Evolutionary conservation across 2,329 filamentous ascomycete species (phyloP).

Genomic region (Clarireedia paspali): DNA sequence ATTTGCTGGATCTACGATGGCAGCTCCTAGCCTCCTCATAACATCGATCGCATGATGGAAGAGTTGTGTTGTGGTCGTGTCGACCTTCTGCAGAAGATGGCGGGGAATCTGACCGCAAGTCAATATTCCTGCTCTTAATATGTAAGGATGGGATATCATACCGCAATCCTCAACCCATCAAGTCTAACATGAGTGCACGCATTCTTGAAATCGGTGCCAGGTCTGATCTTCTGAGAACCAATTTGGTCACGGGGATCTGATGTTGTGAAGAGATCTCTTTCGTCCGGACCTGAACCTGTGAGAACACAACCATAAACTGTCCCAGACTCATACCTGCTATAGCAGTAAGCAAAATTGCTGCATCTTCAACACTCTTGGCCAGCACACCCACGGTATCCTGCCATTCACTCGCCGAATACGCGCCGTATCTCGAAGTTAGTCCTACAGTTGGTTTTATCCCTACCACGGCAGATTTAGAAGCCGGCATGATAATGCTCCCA

Average conservation of each 20-base stretch:
- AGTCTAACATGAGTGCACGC: background rate
- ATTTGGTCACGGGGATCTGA: background rate
- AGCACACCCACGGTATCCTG: constrained; percentile 53
- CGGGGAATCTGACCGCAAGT: background rate
- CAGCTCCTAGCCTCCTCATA: constrained; percentile 31
- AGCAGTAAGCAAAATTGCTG: constrained; percentile 49
- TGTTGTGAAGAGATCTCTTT: background rate
- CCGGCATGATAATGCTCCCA: constrained; percentile 54
- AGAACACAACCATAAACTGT: too few species aligned
- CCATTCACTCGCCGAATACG: constrained; percentile 53
- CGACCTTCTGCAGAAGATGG: background rate
- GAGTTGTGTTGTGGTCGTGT: background rate
- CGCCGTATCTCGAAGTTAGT: constrained; percentile 50
- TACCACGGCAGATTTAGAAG: constrained; percentile 47
- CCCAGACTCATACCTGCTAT: constrained; percentile 43
- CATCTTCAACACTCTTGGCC: constrained; percentile 50
- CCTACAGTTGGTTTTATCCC: constrained; percentile 61
- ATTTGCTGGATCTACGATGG: constrained; percentile 57
- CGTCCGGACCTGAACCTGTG: too few species aligned
- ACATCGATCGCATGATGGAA: background rate
- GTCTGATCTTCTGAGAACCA: background rate
- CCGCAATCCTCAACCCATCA: constrained; percentile 2
- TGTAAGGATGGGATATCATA: background rate
- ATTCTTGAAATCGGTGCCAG: background rate
- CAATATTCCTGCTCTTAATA: background rate